Evolutionary conservation across 1,284 basidiomycete species (phyloP), one percentile per base, ranked within the genome.

Genomic region (Boletellus deceptivus): DNA sequence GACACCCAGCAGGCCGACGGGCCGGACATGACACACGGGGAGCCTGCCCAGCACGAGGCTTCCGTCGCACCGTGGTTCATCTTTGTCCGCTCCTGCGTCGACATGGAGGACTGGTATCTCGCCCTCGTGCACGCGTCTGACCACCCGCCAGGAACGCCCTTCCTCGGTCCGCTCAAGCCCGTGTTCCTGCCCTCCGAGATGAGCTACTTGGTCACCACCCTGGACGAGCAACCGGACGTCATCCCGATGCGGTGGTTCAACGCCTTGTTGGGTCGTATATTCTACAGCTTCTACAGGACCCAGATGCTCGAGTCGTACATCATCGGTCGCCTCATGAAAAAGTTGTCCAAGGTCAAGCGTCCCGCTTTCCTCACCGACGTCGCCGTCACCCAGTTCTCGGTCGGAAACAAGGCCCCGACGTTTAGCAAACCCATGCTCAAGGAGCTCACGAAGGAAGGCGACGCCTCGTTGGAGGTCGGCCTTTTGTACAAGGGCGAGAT

Each of bases 171-270:
- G 4, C 75, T 85, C 45, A 73, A 69, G 46, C 69, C 77, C 22
- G 77, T 96, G 27, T 98, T 94, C 72, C 76, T 79, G 46, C 75
- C 83, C 3, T 70, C 76, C 6, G 92, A 97, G 68, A 97, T 98
- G 93, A 77, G 83, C 43, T 75, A 81, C 56, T 79, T 99, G 33
- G 86, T 98, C 45, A 74, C 85, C 13, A 90, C 86, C 2, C 79
- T 99, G 54, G 95, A 98, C 73, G 86, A 87, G 56, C 87, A 93
- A 62, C 91, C 94, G 3, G 96, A 98, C 66, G 89, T 94, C 43
- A 94, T 98, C 52, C 93, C 93, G 1, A 91, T 95, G 79, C 86
- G 95, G 16, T 99, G 97, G 96, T 77, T 98, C 47, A 99, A 99
- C 63, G 96, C 93, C 0, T 73, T 98, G 47, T 69, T 98, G 46